Evolutionary conservation across 176 grass and related monocot species (phyloP), one percentile per base, ranked within the genome.

Genomic region (Leersia perrieri): DNA sequence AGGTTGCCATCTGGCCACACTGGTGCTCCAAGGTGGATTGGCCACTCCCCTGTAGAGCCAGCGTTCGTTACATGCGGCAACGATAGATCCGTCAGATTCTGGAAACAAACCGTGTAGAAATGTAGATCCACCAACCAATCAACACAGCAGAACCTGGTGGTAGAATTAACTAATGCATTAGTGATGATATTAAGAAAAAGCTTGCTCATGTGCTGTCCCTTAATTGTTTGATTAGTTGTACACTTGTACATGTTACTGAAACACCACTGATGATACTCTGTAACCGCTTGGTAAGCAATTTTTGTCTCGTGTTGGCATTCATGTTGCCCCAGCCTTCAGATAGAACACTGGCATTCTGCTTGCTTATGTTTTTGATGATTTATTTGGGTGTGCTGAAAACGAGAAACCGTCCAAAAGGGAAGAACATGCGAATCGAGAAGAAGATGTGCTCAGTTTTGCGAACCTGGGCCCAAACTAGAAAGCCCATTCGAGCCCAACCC

Each of bases 11-110:
- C 96, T 42, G 91, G 94, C 60, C 85, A 93, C 82, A 83, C 86
- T 8, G 88, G 88, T 28, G 85, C 81, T 11, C 96, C 92, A 9
- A 88, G 92, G 73, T 98, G 90, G 92, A 80, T 98, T 22, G 90
- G 91, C 38, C 96, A 95, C 65, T 98, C 96, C 20, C 90, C 88
- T 30, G 57, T 79, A 14, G 96, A 95, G 41, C 85, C 92, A 22
- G 88, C 63, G 27, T 95, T 98, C 66, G 84, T 93, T 65, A 95
- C 84, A n/a, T 95, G 92, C 32, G 92, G 96, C 23, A 93, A 89
- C 22, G 96, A 98, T 47, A 88, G 90, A 68, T 95, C 92, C 9
- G 70, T 98, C 72, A 85, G 92, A 60, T 98, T 95, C 68, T 98
- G 96, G 96, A 98, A 86, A 81, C 86, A 95, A 72, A 89, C 64